phyloP scores from a whole-genome alignment of 306 rosid genomes.

The Elaeagnus macrophylla region DNA sequence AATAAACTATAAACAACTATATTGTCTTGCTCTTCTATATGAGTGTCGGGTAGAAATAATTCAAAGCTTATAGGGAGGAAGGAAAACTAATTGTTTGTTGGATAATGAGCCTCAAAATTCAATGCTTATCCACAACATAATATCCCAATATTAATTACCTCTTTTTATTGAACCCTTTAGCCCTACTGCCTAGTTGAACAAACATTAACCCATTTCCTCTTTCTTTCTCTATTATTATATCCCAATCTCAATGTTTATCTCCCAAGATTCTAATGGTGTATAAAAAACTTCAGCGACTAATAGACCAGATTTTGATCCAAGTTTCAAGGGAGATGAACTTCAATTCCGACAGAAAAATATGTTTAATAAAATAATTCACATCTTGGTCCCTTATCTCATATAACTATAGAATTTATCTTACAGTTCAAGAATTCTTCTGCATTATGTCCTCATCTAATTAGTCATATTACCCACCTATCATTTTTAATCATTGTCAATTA shows the following conservation, averaged over 20 bases:
- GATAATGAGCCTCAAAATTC: slow-evolving; percentile 24
- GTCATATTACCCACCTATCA: too few relatives aligned
- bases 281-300: slow-evolving; percentile 25
- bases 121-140: too few relatives aligned
- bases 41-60: too few relatives aligned
- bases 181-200: slow-evolving; percentile 58
- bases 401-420: too few relatives aligned
- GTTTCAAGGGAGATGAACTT: slow-evolving; percentile 94
- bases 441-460: too few relatives aligned
- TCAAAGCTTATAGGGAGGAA: slow-evolving; percentile 13
- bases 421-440: too few relatives aligned
- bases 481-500: too few relatives aligned
- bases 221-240: background rate
- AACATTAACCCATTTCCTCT: background rate
- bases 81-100: slow-evolving; percentile 39
- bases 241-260: background rate
- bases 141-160: too few relatives aligned
- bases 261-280: slow-evolving; percentile 27
- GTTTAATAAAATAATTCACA: too few relatives aligned
- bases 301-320: slow-evolving; percentile 24
- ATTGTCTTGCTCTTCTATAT: too few relatives aligned
- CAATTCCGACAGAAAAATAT: too few relatives aligned
- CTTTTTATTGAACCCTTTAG: slow-evolving; percentile 25
- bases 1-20: background rate
- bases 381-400: too few relatives aligned